Conservation (phyloP, 2,329 filamentous ascomycete species). For the Microcera coccophila region DNA sequence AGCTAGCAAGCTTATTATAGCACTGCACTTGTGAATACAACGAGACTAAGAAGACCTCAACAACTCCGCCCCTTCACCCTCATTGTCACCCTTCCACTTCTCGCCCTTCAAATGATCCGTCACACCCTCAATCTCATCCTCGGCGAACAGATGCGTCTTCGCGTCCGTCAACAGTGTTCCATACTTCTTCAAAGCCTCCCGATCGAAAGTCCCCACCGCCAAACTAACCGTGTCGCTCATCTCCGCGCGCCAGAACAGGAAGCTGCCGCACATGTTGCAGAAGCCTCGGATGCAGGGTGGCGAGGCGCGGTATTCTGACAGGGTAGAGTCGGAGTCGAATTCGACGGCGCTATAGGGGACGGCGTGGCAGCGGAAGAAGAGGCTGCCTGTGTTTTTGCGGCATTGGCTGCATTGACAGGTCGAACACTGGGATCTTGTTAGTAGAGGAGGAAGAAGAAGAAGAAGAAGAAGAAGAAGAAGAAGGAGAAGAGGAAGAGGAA, state of each 20-base stretch:
- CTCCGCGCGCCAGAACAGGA: slow-evolving; percentile 44
- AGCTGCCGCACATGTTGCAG: slow-evolving; percentile 47
- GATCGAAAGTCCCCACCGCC: slow-evolving; percentile 44
- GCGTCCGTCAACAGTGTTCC: slow-evolving; percentile 38
- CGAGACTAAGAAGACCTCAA: slow-evolving; percentile 5
- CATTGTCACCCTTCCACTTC: slow-evolving; percentile 18
- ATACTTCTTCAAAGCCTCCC: slow-evolving; percentile 38
- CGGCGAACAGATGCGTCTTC: slow-evolving; percentile 39
- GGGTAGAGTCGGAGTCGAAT: slow-evolving; percentile 32
- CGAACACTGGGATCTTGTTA: slow-evolving; percentile 30
- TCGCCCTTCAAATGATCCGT: slow-evolving; percentile 39
- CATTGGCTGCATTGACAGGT: slow-evolving; percentile 56
- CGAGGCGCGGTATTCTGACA: slow-evolving; percentile 40
- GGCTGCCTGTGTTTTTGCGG: slow-evolving; percentile 47
- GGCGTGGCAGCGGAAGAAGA: slow-evolving; percentile 41
- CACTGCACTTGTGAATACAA: slow-evolving; percentile 1
- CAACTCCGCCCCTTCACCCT: slow-evolving; percentile 21
- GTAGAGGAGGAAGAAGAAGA: neutral
- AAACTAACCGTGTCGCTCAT: slow-evolving; percentile 30
- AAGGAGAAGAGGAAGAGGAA: slow-evolving; percentile 1
- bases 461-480: neutral
- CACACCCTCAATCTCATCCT: slow-evolving; percentile 46
- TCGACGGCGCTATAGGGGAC: slow-evolving; percentile 34
- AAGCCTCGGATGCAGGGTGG: slow-evolving; percentile 42
- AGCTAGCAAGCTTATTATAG: too few species aligned